Evolutionary conservation across 306 rosid genomes (phyloP), one percentile per base, ranked within the genome.

Genomic region (Fagus crenata): DNA sequence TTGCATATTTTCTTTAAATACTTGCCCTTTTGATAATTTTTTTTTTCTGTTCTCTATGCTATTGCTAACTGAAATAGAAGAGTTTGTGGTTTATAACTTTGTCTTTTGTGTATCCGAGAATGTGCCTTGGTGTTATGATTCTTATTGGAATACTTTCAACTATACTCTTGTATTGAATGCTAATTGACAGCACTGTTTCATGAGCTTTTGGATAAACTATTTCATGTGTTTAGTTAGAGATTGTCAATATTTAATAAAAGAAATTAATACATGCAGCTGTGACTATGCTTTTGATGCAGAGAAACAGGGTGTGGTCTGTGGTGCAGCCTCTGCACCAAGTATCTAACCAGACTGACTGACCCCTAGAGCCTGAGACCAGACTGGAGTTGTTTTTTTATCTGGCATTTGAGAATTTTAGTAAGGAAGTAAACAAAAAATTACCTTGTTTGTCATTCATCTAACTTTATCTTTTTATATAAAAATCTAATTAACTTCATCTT

Each of bases 271-370:
- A 75, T 85, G 70, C 69, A 78, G 98, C 90, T 87, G 89, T 92
- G 85, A 76, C 89, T 84, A 86, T 96, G 93, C 92, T 96, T 90
- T 88, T 88, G 92, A 87, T 96, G 99, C 99, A 95, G 99, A 92
- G 88, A 85, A 89, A 83, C 89, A 86, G 88, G 89, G 81, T 87
- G 83, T 84, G 89, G 96, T 91, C 92, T 87, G 83, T 84, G 89
- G 96, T 91, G 93, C 92, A 86, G 90, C 87, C 88, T 82, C 88
- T 87, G 97, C 96, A 92, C 97, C 96, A 88, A 89, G 87, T 83
- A 81, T 76, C 83, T 92, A 90, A 95, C 89, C 93, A 90, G 92
- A 92, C 75, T 94, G 91, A 88, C 89, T 95, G 91, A 88, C 90
- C 92, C 91, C 84, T 92, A 90, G 84, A 92, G 88, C 90, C 91